phyloP scores from a whole-genome alignment of 352 stramenopile species.

The Salisapilia sapeloensis region DNA sequence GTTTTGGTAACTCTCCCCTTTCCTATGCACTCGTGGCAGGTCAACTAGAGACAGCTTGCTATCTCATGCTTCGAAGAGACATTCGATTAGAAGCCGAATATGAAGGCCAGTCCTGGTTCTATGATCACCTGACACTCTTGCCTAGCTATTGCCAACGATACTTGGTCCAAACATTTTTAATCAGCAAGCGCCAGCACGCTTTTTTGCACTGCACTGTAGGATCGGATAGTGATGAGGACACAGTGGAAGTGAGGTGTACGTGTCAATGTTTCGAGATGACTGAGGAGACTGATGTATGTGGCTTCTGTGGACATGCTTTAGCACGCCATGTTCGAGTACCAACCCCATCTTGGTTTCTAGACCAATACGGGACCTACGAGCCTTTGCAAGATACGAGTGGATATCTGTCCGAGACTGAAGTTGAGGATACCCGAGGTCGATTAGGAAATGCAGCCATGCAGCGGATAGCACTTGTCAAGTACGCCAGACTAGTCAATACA shows the following conservation, averaged over 20 bases:
- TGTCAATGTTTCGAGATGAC: slow-evolving; percentile 46
- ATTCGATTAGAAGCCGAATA: slow-evolving; percentile 31
- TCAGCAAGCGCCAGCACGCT: slow-evolving; percentile 9
- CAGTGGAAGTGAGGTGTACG: slow-evolving; percentile 10
- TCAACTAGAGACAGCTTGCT: slow-evolving; percentile 14
- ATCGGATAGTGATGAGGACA: slow-evolving; percentile 1
- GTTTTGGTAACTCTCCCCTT: slow-evolving; percentile 23
- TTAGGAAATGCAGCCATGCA: too few relatives aligned
- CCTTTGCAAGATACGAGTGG: too few relatives aligned
- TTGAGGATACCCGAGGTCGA: too few relatives aligned
- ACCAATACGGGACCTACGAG: slow-evolving; percentile 58
- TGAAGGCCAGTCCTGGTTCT: slow-evolving; percentile 41
- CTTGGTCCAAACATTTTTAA: slow-evolving; percentile 15
- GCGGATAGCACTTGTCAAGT: too few relatives aligned
- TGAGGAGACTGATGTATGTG: slow-evolving; percentile 5
- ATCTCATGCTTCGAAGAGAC: slow-evolving; percentile 10
- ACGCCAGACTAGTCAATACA: too few relatives aligned
- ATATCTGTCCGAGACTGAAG: too few relatives aligned
- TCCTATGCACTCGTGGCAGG: slow-evolving; percentile 21
- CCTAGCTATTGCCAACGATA: slow-evolving; percentile 25
- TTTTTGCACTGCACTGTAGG: slow-evolving; percentile 31
- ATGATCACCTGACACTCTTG: slow-evolving; percentile 36
- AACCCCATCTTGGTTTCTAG: slow-evolving; percentile 44
- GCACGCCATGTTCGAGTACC: slow-evolving; percentile 14
- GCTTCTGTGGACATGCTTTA: slow-evolving; percentile 25